phyloP scores from a whole-genome alignment of 129 eudicot species.

The Flaveria ramosissima region DNA sequence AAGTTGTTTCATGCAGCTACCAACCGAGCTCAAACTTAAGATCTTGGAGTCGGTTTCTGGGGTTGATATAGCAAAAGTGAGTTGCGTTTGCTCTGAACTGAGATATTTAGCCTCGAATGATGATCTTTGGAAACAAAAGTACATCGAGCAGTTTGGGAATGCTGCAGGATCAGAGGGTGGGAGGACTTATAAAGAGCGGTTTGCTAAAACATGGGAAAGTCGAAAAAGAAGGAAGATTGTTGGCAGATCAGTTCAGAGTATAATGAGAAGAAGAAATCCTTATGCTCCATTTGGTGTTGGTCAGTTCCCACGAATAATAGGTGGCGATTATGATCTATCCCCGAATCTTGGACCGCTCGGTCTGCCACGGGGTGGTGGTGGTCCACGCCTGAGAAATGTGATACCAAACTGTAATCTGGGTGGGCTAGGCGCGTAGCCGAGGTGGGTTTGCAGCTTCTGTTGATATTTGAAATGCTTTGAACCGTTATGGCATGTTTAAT shows the following conservation, averaged over 20 bases:
- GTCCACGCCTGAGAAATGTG: constrained; percentile 26
- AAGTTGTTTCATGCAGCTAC: constrained; percentile 63
- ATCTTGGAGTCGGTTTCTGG: constrained; percentile 60
- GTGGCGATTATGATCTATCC: constrained; percentile 50
- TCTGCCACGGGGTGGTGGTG: constrained; percentile 5
- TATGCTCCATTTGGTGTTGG: constrained; percentile 32
- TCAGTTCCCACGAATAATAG: constrained; percentile 40
- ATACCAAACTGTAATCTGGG: constrained; percentile 49
- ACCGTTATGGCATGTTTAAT: not conserved
- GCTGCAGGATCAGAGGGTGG: constrained; percentile 25
- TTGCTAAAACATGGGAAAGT: constrained; percentile 44
- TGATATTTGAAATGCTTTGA: not conserved
- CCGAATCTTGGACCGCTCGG: constrained; percentile 24
- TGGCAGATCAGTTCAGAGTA: constrained; percentile 14
- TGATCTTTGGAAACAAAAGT: constrained; percentile 67
- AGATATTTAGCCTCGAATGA: constrained; percentile 53
- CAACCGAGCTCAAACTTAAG: constrained; percentile 66
- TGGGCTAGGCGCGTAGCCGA: constrained; percentile 9
- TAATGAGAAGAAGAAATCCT: constrained; percentile 27
- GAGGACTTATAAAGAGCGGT: constrained; percentile 52
- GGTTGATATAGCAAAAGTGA: constrained; percentile 54
- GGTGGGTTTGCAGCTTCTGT: not conserved
- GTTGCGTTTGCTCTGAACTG: constrained; percentile 61
- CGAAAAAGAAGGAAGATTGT: constrained; percentile 39
- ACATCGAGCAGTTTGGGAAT: constrained; percentile 45